Evolutionary conservation across 2,329 filamentous ascomycete species (phyloP).

Genomic region (Trichoderma hamatum): DNA sequence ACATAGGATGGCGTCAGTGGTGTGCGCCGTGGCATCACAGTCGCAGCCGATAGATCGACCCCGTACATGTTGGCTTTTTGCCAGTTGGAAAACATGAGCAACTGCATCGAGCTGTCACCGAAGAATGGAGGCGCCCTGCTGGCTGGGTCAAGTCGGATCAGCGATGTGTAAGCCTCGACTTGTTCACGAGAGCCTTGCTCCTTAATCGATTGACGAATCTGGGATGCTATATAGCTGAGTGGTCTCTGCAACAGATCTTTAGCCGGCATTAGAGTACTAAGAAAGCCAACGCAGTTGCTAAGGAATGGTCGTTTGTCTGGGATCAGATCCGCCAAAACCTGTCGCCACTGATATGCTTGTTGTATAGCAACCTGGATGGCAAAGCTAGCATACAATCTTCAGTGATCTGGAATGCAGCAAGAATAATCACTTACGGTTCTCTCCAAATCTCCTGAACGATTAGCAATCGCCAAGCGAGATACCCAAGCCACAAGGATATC

Average conservation of each 20-base stretch:
- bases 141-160: conserved; percentile 8
- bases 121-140: conserved; percentile 15
- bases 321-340: background rate
- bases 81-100: conserved; percentile 14
- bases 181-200: conserved; percentile 9
- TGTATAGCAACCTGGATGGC: conserved; percentile 3
- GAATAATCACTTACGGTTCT: background rate
- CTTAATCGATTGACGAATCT: conserved; percentile 1
- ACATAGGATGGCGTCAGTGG: conserved; percentile 3
- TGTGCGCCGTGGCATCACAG: background rate
- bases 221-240: background rate
- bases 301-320: conserved; percentile 1
- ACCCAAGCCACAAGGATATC: conserved; percentile 51
- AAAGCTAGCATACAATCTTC: background rate
- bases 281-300: conserved; percentile 17
- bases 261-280: background rate
- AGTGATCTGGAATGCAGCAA: background rate
- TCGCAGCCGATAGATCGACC: background rate
- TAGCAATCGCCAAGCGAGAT: background rate
- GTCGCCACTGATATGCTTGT: conserved; percentile 14
- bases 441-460: background rate
- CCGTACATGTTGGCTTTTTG: conserved; percentile 7
- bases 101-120: conserved; percentile 3
- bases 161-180: conserved; percentile 10
- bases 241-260: conserved; percentile 8